Evolutionary conservation across 2,329 filamentous ascomycete genomes (phyloP).

Genomic region (Zymoseptoria tritici): DNA sequence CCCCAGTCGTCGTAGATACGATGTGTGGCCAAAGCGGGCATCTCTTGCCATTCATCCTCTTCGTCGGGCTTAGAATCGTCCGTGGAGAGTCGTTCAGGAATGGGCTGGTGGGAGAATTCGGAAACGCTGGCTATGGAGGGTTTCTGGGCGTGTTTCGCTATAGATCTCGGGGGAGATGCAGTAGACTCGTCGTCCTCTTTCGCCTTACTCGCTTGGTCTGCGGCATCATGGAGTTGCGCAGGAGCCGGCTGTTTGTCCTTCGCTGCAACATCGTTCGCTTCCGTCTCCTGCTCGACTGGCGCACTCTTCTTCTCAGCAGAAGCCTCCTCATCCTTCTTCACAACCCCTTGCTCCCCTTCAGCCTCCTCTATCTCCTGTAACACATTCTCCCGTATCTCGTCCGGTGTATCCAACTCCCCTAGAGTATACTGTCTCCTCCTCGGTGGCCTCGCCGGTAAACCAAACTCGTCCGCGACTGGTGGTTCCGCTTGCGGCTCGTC

Average conservation of each 20-base stretch:
- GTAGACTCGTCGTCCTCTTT: neutral
- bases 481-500: slow-evolving; percentile 20
- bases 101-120: slow-evolving; percentile 79
- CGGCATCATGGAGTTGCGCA: neutral
- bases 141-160: slow-evolving; percentile 12
- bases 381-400: slow-evolving; percentile 11
- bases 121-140: slow-evolving; percentile 44
- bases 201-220: neutral
- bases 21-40: slow-evolving; percentile 87
- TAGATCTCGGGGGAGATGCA: slow-evolving; percentile 8
- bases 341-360: slow-evolving; percentile 15
- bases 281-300: neutral
- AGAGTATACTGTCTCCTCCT: slow-evolving; percentile 22
- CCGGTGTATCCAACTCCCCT: slow-evolving; percentile 20
- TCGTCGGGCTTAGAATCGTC: slow-evolving; percentile 48
- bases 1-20: slow-evolving; percentile 96
- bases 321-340: slow-evolving; percentile 6
- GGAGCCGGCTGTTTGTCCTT: neutral
- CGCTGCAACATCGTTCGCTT: slow-evolving; percentile 4
- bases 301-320: neutral
- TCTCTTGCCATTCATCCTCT: slow-evolving; percentile 79
- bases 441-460: slow-evolving; percentile 28
- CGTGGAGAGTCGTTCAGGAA: slow-evolving; percentile 30
- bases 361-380: slow-evolving; percentile 15
- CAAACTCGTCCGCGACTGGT: slow-evolving; percentile 32